Conservation (phyloP, 2,329 filamentous ascomycete genomes). For the Penicillium sp. region DNA sequence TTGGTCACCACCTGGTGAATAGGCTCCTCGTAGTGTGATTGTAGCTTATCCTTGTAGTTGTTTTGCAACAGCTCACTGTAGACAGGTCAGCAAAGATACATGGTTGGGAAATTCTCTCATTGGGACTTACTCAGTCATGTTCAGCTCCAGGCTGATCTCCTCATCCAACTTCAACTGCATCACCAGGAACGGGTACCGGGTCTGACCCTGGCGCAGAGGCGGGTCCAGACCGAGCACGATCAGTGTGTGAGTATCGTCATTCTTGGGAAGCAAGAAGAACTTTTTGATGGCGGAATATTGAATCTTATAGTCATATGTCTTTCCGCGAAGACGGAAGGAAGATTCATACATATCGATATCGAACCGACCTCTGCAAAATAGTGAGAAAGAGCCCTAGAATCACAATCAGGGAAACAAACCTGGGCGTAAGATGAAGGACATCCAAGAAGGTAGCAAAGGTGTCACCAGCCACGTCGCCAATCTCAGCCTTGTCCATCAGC, state of each 20-base stretch:
- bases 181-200: slow-evolving; percentile 94
- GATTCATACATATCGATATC: slow-evolving; percentile 99
- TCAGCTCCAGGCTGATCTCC: slow-evolving; percentile 93
- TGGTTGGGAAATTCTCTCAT: background rate
- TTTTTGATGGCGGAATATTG: slow-evolving; percentile 98
- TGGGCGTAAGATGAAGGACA: slow-evolving; percentile 93
- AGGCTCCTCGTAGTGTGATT: slow-evolving; percentile 88
- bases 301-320: slow-evolving; percentile 99
- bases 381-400: slow-evolving; percentile 16
- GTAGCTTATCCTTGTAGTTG: slow-evolving; percentile 88
- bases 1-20: slow-evolving; percentile 92
- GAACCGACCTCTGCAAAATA: slow-evolving; percentile 79
- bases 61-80: slow-evolving; percentile 72
- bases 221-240: slow-evolving; percentile 94
- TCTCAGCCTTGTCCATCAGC: slow-evolving; percentile 97
- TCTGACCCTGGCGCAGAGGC: slow-evolving; percentile 94
- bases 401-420: slow-evolving; percentile 54
- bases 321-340: slow-evolving; percentile 94
- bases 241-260: slow-evolving; percentile 95
- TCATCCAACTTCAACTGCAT: slow-evolving; percentile 99
- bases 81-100: slow-evolving; percentile 14
- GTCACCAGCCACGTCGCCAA: slow-evolving; percentile 97
- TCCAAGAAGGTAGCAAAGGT: slow-evolving; percentile 97
- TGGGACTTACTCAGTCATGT: slow-evolving; percentile 74
- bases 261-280: slow-evolving; percentile 97